These are phyloP conservation scores for Morella rubra DNA, from an alignment of 306 rosid genomes.

Conservation along the genomic window DNA sequence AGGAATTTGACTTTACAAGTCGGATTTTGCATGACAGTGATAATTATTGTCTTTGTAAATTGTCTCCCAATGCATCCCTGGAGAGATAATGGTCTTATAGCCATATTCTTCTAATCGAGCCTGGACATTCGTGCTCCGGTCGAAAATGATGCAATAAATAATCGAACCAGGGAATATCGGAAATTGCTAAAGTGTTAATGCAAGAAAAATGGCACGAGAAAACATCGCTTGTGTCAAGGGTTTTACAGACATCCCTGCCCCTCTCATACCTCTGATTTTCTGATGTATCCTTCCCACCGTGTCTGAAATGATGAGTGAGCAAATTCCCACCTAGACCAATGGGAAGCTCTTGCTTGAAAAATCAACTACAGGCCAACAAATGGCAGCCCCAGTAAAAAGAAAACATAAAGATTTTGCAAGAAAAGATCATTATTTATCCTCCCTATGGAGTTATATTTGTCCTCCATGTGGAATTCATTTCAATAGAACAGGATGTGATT, in stretches of 20 bases:
- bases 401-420: not conserved
- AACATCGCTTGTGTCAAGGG: conserved; percentile 37
- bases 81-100: not conserved
- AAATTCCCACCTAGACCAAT: conserved; percentile 23
- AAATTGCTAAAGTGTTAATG: conserved; percentile 17
- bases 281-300: conserved; percentile 12
- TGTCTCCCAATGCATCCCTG: not conserved
- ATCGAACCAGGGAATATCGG: conserved; percentile 37
- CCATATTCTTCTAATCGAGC: conserved; percentile 11
- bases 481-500: too few relatives aligned
- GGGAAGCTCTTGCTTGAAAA: conserved; percentile 19
- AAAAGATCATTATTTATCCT: too few relatives aligned
- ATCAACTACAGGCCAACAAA: conserved; percentile 16
- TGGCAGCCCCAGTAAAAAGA: conserved; percentile 12
- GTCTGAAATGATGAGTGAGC: conserved; percentile 31
- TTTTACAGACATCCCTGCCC: conserved; percentile 46
- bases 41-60: conserved; percentile 36
- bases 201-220: conserved; percentile 36
- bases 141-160: conserved; percentile 23
- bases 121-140: conserved; percentile 28
- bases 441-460: too few relatives aligned
- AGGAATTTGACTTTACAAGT: conserved; percentile 38
- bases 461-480: too few relatives aligned
- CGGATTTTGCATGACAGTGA: conserved; percentile 8
- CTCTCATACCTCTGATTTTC: conserved; percentile 9